Conservation (phyloP, 129 eudicot genomes). For the Flaveria brownii region DNA sequence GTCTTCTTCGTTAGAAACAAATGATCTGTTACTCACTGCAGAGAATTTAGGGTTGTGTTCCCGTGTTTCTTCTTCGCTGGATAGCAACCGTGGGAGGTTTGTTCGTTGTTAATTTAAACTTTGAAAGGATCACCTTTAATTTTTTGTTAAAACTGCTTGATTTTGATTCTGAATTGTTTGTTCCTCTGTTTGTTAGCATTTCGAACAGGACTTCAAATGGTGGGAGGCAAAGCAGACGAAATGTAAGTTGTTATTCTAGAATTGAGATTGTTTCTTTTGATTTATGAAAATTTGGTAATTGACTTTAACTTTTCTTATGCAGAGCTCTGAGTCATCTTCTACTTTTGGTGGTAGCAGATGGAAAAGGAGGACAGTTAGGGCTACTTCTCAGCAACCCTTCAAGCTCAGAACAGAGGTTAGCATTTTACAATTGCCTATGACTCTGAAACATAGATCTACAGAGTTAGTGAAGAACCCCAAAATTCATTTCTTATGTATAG, state of each 20-base stretch:
- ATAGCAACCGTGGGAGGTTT: slow-evolving; percentile 74
- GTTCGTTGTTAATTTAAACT: slow-evolving; percentile 7
- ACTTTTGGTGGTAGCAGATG: slow-evolving; percentile 53
- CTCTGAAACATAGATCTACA: neutral
- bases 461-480: neutral
- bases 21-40: slow-evolving; percentile 63
- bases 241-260: slow-evolving; percentile 46
- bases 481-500: neutral
- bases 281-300: slow-evolving; percentile 12
- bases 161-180: slow-evolving; percentile 21
- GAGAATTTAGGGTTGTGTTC: slow-evolving; percentile 79
- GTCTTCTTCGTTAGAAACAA: slow-evolving; percentile 61
- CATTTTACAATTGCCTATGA: slow-evolving; percentile 19
- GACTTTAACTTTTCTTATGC: slow-evolving; percentile 3
- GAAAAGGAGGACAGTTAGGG: slow-evolving; percentile 56
- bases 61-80: slow-evolving; percentile 57
- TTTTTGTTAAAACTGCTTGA: neutral
- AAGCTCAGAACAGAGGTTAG: slow-evolving; percentile 90
- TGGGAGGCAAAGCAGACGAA: slow-evolving; percentile 68
- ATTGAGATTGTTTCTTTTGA: slow-evolving; percentile 7
- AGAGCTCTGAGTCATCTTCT: slow-evolving; percentile 75
- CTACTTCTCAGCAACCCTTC: slow-evolving; percentile 76
- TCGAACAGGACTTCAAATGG: slow-evolving; percentile 54
- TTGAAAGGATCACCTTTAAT: neutral
- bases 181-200: slow-evolving; percentile 33